Percentiles rank a stretch among this genome's conserved stretches.
phyloP scores from a whole-genome alignment of 495 filamentous ascomycete genomes.

The Penicillium taxi region DNA sequence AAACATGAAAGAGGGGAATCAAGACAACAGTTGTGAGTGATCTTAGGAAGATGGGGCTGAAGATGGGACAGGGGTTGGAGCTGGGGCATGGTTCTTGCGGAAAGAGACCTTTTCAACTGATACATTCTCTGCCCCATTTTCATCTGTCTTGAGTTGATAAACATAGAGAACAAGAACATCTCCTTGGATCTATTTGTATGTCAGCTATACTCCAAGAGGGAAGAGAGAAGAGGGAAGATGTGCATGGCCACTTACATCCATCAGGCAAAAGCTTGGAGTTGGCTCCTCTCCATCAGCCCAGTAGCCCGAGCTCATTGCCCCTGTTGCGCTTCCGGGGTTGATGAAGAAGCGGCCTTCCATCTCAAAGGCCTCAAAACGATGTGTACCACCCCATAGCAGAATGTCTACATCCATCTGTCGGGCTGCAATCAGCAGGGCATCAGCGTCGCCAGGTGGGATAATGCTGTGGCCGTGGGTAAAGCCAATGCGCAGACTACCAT shows the following conservation, averaged over 20 bases:
- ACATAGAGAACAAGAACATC: constrained; percentile 96
- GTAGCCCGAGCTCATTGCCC: constrained; percentile 69
- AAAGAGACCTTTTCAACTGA: constrained; percentile 97
- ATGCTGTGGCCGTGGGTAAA: constrained; percentile 97
- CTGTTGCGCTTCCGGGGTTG: constrained; percentile 92
- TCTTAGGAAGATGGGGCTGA: neutral
- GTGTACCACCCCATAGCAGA: constrained; percentile 93
- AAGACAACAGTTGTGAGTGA: too few species aligned
- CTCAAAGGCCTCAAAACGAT: constrained; percentile 96
- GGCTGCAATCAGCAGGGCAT: constrained; percentile 85
- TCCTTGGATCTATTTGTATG: constrained; percentile 72
- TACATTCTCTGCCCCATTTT: constrained; percentile 82
- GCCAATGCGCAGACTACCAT: constrained; percentile 87
- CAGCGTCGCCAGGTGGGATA: constrained; percentile 82
- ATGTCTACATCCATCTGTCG: constrained; percentile 96
- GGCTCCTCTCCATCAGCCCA: constrained; percentile 70
- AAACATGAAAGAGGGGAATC: constrained; percentile 4
- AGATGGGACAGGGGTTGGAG: constrained; percentile 24
- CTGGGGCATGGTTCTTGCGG: constrained; percentile 60
- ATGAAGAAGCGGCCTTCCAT: constrained; percentile 98
- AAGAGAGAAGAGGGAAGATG: neutral
- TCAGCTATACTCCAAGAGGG: neutral
- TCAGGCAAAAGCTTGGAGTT: constrained; percentile 92
- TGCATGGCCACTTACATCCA: constrained; percentile 71
- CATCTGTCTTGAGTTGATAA: constrained; percentile 88